Percentiles rank a stretch among this genome's conserved stretches.
These are phyloP conservation scores for Verticillium tricorpus DNA, from an alignment of 2,329 filamentous ascomycete species.

Conservation along the genomic window DNA sequence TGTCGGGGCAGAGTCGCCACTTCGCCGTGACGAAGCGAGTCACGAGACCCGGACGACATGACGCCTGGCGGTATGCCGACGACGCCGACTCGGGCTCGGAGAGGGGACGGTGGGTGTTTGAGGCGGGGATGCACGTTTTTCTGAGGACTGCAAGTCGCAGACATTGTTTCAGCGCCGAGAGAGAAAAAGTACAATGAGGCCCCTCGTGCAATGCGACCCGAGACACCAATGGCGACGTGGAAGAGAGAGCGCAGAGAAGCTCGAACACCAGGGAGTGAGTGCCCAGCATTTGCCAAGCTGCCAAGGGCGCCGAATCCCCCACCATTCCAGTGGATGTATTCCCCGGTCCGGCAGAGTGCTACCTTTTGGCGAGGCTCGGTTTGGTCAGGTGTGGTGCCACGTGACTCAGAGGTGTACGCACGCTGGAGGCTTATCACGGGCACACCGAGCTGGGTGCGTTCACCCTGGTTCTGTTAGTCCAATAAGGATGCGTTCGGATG, in stretches of 20 bases:
- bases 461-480: not conserved
- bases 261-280: not conserved
- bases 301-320: not conserved
- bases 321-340: not conserved
- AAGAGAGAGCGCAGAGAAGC: not conserved
- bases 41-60: not conserved
- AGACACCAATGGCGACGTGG: not conserved
- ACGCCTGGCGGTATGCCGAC: not conserved
- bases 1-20: not conserved
- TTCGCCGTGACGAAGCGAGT: not conserved
- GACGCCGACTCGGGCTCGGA: not conserved
- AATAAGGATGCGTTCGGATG: not conserved
- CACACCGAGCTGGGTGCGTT: not conserved
- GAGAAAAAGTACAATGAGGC: not conserved
- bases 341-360: too few species aligned
- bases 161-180: not conserved
- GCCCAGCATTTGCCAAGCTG: not conserved
- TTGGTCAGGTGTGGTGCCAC: not conserved
- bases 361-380: not conserved
- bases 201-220: not conserved
- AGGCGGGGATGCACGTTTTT: not conserved
- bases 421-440: not conserved
- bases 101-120: not conserved
- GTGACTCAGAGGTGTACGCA: not conserved
- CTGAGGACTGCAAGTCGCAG: not conserved